These are phyloP conservation scores for Nakataea oryzae DNA, from an alignment of 2,329 filamentous ascomycete species.

Conservation along the genomic window DNA sequence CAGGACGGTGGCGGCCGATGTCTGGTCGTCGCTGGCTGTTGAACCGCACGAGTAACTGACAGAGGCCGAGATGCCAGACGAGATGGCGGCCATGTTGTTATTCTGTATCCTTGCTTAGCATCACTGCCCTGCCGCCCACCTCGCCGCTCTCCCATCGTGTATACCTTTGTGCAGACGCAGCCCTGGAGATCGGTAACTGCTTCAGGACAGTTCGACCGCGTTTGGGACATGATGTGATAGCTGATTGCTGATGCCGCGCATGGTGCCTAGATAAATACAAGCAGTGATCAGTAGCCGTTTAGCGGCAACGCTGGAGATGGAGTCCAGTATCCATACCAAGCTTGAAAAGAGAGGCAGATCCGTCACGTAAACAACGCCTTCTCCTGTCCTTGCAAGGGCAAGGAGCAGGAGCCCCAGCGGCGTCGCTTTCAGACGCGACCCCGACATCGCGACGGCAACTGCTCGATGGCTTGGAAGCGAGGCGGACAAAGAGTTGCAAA, in stretches of 20 bases:
- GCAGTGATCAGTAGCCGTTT: not conserved
- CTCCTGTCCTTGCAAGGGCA: not conserved
- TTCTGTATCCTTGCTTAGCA: conserved; percentile 10
- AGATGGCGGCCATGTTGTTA: conserved; percentile 26
- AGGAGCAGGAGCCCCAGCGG: not conserved
- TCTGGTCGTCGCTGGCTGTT: conserved; percentile 34
- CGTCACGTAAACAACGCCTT: conserved; percentile 28
- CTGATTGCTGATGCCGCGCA: conserved; percentile 36
- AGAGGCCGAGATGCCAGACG: conserved; percentile 24
- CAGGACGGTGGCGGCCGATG: conserved; percentile 34
- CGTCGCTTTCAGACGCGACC: not conserved
- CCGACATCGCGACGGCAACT: not conserved
- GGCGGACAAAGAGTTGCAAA: too few relatives aligned
- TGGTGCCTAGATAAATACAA: conserved; percentile 28
- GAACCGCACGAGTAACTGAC: conserved; percentile 32
- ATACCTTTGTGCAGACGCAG: conserved; percentile 39
- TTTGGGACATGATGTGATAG: conserved; percentile 30
- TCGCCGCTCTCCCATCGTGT: not conserved
- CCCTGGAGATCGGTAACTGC: conserved; percentile 33
- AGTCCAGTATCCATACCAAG: conserved; percentile 21
- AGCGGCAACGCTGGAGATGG: not conserved
- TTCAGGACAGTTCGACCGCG: conserved; percentile 30
- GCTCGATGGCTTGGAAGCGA: not conserved
- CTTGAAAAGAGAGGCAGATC: conserved; percentile 30
- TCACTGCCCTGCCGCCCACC: not conserved